These are phyloP conservation scores for Penicillium sclerotigenum DNA, from an alignment of 2,329 filamentous ascomycete genomes.

Conservation along the genomic window DNA sequence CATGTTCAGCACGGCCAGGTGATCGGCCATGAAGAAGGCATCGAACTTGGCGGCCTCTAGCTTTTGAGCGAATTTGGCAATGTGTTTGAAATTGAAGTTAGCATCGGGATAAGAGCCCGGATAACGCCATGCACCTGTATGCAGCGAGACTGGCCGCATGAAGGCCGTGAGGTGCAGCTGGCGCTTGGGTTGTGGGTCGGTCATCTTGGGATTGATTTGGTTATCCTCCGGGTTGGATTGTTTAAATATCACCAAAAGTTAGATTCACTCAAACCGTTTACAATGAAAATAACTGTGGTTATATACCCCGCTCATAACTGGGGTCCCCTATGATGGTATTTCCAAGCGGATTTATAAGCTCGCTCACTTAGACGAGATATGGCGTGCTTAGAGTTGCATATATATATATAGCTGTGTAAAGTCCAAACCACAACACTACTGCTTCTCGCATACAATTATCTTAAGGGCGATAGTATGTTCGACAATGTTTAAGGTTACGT, in stretches of 20 bases:
- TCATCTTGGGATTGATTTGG: slow-evolving; percentile 9
- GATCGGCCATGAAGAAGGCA: slow-evolving; percentile 57
- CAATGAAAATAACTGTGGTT: neutral
- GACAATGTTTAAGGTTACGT: neutral
- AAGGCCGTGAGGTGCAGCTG: slow-evolving; percentile 57
- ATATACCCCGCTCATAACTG: neutral
- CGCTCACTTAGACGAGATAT: neutral
- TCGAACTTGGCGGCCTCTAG: slow-evolving; percentile 56
- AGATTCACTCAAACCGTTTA: neutral
- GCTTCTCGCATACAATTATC: neutral
- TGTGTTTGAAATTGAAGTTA: slow-evolving; percentile 56
- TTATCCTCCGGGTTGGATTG: neutral
- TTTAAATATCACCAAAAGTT: neutral
- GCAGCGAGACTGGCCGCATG: slow-evolving; percentile 57
- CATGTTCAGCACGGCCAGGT: slow-evolving; percentile 56
- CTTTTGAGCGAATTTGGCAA: slow-evolving; percentile 54
- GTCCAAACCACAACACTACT: neutral
- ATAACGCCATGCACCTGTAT: slow-evolving; percentile 58
- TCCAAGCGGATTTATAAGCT: slow-evolving; percentile 3
- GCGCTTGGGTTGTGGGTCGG: slow-evolving; percentile 11
- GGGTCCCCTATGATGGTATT: neutral
- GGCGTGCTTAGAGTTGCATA: neutral
- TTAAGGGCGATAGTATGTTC: neutral
- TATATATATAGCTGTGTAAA: neutral
- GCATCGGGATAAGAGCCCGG: slow-evolving; percentile 55